phyloP scores from a whole-genome alignment of 345 rosid genomes.

The Populus alba region DNA sequence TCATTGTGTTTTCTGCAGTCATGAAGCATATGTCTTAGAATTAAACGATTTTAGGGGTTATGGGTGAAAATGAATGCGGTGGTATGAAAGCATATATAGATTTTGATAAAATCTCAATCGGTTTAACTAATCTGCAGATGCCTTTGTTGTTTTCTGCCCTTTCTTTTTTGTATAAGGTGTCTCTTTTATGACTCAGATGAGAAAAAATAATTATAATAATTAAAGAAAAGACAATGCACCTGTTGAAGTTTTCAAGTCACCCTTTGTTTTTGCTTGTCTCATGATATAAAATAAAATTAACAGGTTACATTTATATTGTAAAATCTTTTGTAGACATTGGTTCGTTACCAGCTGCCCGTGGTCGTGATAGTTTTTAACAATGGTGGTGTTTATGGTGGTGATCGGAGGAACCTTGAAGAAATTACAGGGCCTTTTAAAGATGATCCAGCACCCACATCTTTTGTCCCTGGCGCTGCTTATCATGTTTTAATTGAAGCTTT shows the following conservation, averaged over 20 bases:
- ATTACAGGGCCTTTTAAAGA: constrained; percentile 73
- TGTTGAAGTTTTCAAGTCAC: no score
- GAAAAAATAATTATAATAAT: no score
- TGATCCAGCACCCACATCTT: constrained; percentile 97
- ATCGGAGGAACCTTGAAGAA: constrained; percentile 81
- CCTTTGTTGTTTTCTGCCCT: neutral
- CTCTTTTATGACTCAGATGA: no score
- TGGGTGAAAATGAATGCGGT: no score
- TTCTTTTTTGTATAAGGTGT: no score
- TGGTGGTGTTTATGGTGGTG: constrained; percentile 98
- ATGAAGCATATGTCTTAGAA: no score
- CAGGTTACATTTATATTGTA: no score
- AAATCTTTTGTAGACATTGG: constrained; percentile 66
- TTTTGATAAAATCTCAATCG: neutral
- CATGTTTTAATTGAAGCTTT: constrained; percentile 82
- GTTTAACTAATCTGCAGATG: neutral
- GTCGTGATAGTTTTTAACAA: constrained; percentile 93
- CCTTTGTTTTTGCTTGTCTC: neutral
- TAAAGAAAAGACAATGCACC: no score
- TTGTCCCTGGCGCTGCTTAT: constrained; percentile 86
- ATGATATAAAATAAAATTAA: no score
- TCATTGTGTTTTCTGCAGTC: no score
- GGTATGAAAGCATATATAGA: no score
- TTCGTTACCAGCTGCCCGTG: constrained; percentile 84
- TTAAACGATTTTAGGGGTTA: no score